Evolutionary conservation across 345 rosid genomes (phyloP), one percentile per base, ranked within the genome.

Genomic region (Moringa oleifera): DNA sequence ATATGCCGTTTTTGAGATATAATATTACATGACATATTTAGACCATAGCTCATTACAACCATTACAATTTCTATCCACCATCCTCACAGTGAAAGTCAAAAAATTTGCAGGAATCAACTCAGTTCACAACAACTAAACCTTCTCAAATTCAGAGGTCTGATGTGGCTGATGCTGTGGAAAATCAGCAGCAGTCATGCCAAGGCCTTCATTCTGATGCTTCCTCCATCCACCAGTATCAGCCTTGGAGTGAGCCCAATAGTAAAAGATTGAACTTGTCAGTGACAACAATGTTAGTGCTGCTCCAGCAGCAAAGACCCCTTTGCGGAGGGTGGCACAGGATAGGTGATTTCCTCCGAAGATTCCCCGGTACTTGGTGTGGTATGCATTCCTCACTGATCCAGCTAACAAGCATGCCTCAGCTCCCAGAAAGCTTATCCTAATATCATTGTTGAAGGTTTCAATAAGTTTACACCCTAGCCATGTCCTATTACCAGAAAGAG

Each of bases 171-270:
- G 79, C 64, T 72, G 79, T 13, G 85, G 73, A 71, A 75, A 77
- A 65, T 64, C 68, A 46, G 79, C 19, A 57, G 79, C 36, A 25
- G 87, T 64, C 82, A 89, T 69, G 64, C 83, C 87, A 59, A 85
- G 25, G n/a, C 91, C 97, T 63, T 88, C 98, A 25, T 81, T 88
- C 24, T 53, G 85, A 71, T 93, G 98, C 71, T 88, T 93, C 80
- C 81, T 79, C 98, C 98, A 90, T 56, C 97, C 97, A 41, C 97
- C 98, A 0, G 98, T 93, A 56, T 88, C 96, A 37, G 98, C 96
- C 73, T 82, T 88, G 1, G 85, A 78, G 68, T 93, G 98, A 67
- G 84, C 79, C 85, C 90, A 81, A 54, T 90, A 90, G 83, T 88
- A 93, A 19, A 86, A 67, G 68, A 88, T 52, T 9, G 97, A 86